A percentile compares a stretch with the other conserved stretches of the same genome.
These are phyloP conservation scores for Parathielavia appendiculata DNA, from an alignment of 495 filamentous ascomycete genomes.

Conservation along the genomic window DNA sequence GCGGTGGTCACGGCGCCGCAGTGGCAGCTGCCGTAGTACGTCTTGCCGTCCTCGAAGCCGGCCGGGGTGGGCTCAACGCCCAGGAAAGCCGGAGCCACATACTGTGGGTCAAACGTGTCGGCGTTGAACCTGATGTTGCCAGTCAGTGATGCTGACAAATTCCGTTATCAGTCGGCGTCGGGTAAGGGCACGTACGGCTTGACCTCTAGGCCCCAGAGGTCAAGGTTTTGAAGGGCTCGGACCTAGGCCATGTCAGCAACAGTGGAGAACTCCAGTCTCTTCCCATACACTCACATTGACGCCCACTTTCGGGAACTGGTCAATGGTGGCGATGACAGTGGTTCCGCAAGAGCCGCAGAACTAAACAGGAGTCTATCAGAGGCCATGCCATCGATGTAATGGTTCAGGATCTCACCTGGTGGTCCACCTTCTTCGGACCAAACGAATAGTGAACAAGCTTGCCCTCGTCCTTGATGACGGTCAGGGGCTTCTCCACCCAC, in stretches of 20 bases:
- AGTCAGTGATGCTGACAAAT: background rate
- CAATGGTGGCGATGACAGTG: slow-evolving; percentile 22
- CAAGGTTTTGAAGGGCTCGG: slow-evolving; percentile 34
- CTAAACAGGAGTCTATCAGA: slow-evolving; percentile 16
- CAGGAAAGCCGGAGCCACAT: slow-evolving; percentile 33
- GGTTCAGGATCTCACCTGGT: slow-evolving; percentile 21
- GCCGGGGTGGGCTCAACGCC: slow-evolving; percentile 37
- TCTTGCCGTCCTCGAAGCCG: slow-evolving; percentile 33
- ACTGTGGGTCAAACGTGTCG: slow-evolving; percentile 22
- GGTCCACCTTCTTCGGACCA: slow-evolving; percentile 24
- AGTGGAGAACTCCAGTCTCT: background rate
- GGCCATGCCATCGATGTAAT: background rate
- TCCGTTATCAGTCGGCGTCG: background rate
- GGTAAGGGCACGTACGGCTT: slow-evolving; percentile 26
- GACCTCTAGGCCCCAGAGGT: slow-evolving; percentile 32
- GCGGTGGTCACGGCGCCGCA: slow-evolving; percentile 46
- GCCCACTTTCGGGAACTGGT: slow-evolving; percentile 7
- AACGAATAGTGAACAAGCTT: slow-evolving; percentile 38
- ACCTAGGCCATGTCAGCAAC: slow-evolving; percentile 7
- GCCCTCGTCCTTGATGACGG: slow-evolving; percentile 38
- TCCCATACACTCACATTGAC: slow-evolving; percentile 24
- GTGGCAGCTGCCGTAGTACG: slow-evolving; percentile 49
- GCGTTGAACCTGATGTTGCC: slow-evolving; percentile 35
- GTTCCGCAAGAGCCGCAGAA: slow-evolving; percentile 44
- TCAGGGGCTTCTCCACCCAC: slow-evolving; percentile 34